Evolutionary conservation across 148 eudicot genomes (phyloP), one percentile per base, ranked within the genome.

Genomic region (Rhododendron ovatum): DNA sequence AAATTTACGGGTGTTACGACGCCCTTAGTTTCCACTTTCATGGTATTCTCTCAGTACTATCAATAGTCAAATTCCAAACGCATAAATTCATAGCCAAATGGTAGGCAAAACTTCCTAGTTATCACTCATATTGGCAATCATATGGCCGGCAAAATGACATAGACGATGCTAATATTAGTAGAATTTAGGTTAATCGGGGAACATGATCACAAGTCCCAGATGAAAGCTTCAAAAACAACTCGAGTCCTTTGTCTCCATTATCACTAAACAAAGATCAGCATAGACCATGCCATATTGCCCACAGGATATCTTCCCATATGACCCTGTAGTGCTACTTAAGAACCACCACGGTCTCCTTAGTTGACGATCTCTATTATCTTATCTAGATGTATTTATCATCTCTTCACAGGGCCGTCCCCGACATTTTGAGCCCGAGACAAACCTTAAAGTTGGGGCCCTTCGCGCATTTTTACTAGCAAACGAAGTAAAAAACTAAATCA

Each of bases 141-240:
- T 43, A 78, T 75, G 51, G 81, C 53, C 81, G 51, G 81, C 81
- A 78, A 61, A 76, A 41, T 76, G 80, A 7, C 80, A 76, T 41
- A 39, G 10, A 37, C 39, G 20, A 39, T 39, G 26, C 69, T 63
- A 63, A 8, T 65, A 1, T 22, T 41, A 41, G 7, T 24, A 43
- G 51, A 43, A 20, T 7, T 79, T 48, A 48, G 35, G 17, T 79
- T 20, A 48, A 5, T 65, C 7, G 9, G 59, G 59, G 59, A 24
- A 12, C 28, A 8, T 17, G 59, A 41, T 37, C 41, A 39, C 48
- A 79, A 48, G 17, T n/a, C 45, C 6, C 82, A 79, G 39, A 79
- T n/a, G 73, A 26, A 65, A 48, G 59, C 82, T 48, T 47, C 18
- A 41, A 41, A 48, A 79, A 26, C 81, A 78, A 78, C 53, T 43